phyloP scores from a whole-genome alignment of 306 rosid genomes.

The Heteromeles arbutifolia region DNA sequence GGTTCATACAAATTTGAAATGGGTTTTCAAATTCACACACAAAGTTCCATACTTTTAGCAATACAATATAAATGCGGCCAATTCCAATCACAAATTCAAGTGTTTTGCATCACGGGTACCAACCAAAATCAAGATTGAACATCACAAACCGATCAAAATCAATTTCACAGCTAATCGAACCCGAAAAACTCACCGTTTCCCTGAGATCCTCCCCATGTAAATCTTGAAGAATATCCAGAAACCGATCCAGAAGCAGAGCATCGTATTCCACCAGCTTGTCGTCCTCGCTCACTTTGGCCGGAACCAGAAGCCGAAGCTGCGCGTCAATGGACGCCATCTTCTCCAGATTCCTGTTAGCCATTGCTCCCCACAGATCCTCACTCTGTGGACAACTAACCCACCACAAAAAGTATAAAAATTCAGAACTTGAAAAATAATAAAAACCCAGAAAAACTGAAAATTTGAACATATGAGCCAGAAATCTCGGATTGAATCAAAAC shows the following conservation, averaged over 20 bases:
- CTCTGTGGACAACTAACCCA: conserved; percentile 30
- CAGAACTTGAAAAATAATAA: conserved; percentile 14
- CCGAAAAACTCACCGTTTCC: conserved; percentile 65
- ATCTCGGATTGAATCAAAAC: conserved; percentile 26
- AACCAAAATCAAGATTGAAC: conserved; percentile 4
- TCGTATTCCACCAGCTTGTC: conserved; percentile 91
- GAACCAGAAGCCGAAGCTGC: conserved; percentile 80
- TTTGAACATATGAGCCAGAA: conserved; percentile 1
- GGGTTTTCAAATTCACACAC: neutral
- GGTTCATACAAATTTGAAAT: neutral
- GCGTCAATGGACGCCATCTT: conserved; percentile 97
- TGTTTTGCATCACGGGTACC: conserved; percentile 5
- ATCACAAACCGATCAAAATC: conserved; percentile 13
- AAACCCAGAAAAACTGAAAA: neutral
- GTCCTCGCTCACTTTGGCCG: conserved; percentile 88
- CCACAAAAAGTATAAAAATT: neutral
- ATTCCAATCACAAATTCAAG: conserved; percentile 7
- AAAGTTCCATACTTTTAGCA: conserved; percentile 15
- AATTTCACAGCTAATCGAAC: neutral
- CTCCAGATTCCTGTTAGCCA: conserved; percentile 73
- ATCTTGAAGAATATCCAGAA: conserved; percentile 96
- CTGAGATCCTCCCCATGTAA: conserved; percentile 92
- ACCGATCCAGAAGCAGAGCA: conserved; percentile 90
- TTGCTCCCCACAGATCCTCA: conserved; percentile 23
- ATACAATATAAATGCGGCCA: neutral